Percentiles rank a stretch among this genome's conserved stretches.
Conservation (phyloP, 345 rosid species). For the Eucalyptus fibrosa region DNA sequence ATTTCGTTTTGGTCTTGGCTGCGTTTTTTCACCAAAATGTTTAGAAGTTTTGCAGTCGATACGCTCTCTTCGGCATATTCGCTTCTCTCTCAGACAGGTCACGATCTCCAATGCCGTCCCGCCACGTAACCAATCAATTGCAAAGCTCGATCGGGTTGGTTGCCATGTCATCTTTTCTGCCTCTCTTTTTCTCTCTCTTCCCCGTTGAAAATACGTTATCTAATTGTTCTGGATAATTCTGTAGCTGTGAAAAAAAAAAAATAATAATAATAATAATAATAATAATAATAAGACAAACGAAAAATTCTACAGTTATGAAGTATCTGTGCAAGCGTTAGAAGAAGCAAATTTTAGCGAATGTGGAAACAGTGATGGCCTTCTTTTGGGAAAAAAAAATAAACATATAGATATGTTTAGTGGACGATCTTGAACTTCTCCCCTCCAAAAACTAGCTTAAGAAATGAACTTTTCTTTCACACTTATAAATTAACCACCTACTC, state of each 20-base stretch:
- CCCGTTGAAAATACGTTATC: not conserved
- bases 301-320: not conserved
- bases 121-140: not conserved
- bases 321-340: not conserved
- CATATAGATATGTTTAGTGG: too few species aligned
- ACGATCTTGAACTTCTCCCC: accelerated
- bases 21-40: not conserved
- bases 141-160: not conserved
- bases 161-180: not conserved
- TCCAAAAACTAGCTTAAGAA: too few species aligned
- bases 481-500: too few species aligned
- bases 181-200: not conserved
- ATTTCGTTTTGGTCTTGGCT: not conserved
- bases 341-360: not conserved
- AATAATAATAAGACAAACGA: not conserved
- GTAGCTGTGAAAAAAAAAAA: not conserved
- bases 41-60: not conserved
- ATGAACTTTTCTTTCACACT: accelerated
- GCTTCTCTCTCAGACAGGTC: not conserved
- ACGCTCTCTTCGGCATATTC: not conserved
- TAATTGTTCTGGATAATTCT: not conserved
- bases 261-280: too few species aligned
- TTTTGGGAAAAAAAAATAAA: not conserved
- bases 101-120: not conserved
- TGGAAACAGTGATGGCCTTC: not conserved